Evolutionary conservation across 306 rosid genomes (phyloP), one percentile per base, ranked within the genome.

Genomic region (Citrullus colocynthis): DNA sequence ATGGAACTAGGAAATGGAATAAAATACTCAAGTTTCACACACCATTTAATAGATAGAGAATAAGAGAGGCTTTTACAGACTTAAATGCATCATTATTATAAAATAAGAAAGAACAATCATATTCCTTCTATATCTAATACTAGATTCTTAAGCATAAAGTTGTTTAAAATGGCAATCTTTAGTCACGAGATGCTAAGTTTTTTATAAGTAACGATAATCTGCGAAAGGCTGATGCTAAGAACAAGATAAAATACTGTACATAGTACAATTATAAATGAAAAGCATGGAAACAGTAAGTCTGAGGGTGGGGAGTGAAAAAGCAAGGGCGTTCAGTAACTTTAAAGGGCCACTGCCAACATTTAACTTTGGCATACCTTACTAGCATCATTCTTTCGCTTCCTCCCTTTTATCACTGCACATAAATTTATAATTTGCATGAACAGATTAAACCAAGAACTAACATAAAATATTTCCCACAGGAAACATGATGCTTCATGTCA

Each of bases 381-480:
- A 75, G 87, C 61, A 80, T 91, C 94, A 83, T 76, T 82, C 88
- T 88, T 90, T 36, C 91, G 85, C 82, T 91, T 94, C 86, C 67
- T 84, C 76, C 90, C 86, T 83, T 88, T 88, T 24, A 81, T 58
- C 21, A 48, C 98, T 91, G 97, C 91, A 89, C 81, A 77, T 61
- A 88, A 65, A 77, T 85, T 64, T 54, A 69, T 65, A 65, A 32
- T 69, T 64, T 41, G 30, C 51, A 9, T 4, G 15, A 39, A 65
- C 28, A 65, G 51, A 65, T 65, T 65, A 37, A 39, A 65, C 51
- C 49, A 34, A 9, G 16, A 37, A 18, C 73, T 17, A 65, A 8
- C 6, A 36, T 32, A 36, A 24, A 52, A 36, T 64, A 34, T 65
- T 37, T 65, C 55, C 20, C 16, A n/a, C 21, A 21, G 54, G 75